phyloP scores from a whole-genome alignment of 345 rosid species.

The Syzygium aqueum region DNA sequence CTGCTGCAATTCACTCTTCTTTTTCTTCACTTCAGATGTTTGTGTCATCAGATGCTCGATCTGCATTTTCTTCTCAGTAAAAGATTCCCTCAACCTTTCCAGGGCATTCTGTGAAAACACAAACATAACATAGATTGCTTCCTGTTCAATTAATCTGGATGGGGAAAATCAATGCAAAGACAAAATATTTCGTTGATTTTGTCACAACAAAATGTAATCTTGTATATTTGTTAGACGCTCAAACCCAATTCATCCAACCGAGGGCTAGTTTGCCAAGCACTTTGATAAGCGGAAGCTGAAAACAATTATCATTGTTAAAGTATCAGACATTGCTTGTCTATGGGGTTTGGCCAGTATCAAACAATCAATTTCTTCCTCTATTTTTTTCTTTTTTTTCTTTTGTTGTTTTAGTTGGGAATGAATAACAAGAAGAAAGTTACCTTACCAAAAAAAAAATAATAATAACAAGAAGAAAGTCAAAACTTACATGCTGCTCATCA shows the following conservation, averaged over 20 bases:
- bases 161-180: background rate
- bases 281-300: background rate
- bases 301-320: background rate
- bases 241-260: background rate
- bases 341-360: background rate
- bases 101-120: constrained; percentile 30
- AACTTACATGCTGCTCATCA: constrained; percentile 61
- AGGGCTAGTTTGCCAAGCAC: background rate
- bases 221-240: background rate
- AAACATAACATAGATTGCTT: background rate
- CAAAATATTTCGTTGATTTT: background rate
- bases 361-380: background rate
- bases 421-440: constrained; percentile 1
- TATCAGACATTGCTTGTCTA: background rate
- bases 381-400: background rate
- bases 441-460: no score
- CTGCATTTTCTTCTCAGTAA: constrained; percentile 65
- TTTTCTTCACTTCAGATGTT: constrained; percentile 62
- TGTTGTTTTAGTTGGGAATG: background rate
- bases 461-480: constrained; percentile 3
- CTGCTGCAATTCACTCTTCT: constrained; percentile 50
- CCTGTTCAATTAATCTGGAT: background rate
- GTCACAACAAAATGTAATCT: background rate
- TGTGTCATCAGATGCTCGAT: constrained; percentile 54
- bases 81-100: constrained; percentile 41